These are phyloP conservation scores for Ascobolus immersus DNA, from an alignment of 495 filamentous ascomycete genomes.

Conservation along the genomic window DNA sequence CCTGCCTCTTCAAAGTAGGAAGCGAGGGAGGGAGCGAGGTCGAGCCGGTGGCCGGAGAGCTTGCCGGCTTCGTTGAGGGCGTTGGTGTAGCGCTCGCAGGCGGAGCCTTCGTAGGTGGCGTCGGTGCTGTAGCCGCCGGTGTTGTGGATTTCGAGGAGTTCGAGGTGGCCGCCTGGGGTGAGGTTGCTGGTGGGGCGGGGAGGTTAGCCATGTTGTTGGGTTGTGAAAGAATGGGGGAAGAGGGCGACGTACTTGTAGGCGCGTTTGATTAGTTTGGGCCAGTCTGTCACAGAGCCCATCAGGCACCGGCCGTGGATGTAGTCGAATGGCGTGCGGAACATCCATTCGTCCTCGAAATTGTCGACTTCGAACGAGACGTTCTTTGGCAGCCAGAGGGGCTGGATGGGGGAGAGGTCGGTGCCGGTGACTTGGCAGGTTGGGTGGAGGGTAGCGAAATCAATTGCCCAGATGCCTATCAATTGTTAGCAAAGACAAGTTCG, in stretches of 20 bases:
- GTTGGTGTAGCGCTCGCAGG: no score
- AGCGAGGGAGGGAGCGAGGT: no score
- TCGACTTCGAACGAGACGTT: constrained; percentile 25
- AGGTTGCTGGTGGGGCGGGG: constrained; percentile 16
- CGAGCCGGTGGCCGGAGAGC: no score
- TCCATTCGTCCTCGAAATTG: constrained; percentile 28
- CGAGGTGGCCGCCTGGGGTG: constrained; percentile 26
- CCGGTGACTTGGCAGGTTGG: no score
- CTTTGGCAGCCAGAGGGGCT: constrained; percentile 23
- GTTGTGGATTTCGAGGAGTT: constrained; percentile 28
- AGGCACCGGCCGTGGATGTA: constrained; percentile 34
- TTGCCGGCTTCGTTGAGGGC: no score
- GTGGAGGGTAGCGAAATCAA: constrained; percentile 15
- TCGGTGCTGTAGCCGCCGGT: no score
- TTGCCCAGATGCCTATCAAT: constrained; percentile 13
- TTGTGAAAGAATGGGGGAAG: neutral
- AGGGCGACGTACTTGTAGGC: constrained; percentile 14
- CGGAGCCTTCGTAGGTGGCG: no score
- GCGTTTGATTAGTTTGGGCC: constrained; percentile 22
- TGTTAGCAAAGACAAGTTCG: constrained; percentile 1
- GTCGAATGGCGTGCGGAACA: constrained; percentile 30
- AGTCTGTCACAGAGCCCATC: constrained; percentile 29
- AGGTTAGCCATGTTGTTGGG: neutral
- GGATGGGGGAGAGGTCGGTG: constrained; percentile 37
- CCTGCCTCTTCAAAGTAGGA: no score